Base-by-base conservation (phyloP, 2,329 filamentous ascomycete species). In the Penicillium sp. region DNA sequence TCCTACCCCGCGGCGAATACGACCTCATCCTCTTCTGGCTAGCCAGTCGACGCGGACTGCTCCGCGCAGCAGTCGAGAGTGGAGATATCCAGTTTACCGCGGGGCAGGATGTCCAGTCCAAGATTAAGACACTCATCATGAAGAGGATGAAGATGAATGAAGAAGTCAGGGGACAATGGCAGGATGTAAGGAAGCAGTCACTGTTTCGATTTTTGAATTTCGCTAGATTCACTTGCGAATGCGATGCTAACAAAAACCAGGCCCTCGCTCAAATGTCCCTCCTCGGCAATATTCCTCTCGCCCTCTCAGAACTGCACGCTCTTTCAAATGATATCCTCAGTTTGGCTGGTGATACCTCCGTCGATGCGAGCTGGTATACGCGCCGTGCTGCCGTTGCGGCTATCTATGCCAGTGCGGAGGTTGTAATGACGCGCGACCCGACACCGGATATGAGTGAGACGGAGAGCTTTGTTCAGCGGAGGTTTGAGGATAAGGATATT, bases 271-370 rank as follows among this genome's bases (percentile, higher is more conserved):
- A 96, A 58, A 96, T 97, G 89, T 91, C 92, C 4, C 87, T 95
- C 55, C 89, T 91, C 0, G 84, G 82, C 57, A 89, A 93, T 72
- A 82, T 95, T 31, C 85, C 90, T 0, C 77, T 85, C 8, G 92
- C 92, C 0, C 71, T 97, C 3, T 82, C 82, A 43, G 94, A 97
- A 76, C 83, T 99, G 4, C 86, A 89, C 41, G 80, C 83, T 48
- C 84, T 99, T 4, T 84, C 89, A n/a, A 93, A 97, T 72, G 94
- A 99, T 73, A 95, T 99, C 49, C 90, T 89, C 82, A 92, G 89
- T 68, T 84, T 96, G 4, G 85, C 93, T 0, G 90, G 91, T 49
- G 94, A 97, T 73, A 80, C 77, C 22, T 83, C 87, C 22, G 89
- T 97, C 57, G 92, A 97, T 73, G 83, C 85, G 4, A 87, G 86